Base-by-base conservation (phyloP, 257 asterid genomes). In the Buddleja alternifolia region DNA sequence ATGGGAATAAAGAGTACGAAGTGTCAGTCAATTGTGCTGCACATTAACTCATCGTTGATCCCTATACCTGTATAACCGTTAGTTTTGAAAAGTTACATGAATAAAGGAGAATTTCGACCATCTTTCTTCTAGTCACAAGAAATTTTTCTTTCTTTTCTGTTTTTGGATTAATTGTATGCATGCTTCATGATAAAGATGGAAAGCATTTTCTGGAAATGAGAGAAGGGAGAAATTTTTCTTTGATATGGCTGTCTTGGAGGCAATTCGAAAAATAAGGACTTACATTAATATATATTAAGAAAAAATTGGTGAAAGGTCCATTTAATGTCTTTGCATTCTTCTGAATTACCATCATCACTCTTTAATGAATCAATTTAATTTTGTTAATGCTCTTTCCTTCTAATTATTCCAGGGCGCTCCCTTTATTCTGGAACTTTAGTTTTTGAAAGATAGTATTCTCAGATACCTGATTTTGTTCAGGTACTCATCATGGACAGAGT, bases 401-500 rank as follows among this genome's bases (percentile, higher is more conserved):
- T 16, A 11, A 41, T 29, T 25, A 9, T 46, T 8, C 23, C 40
- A 29, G 3, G 34, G 34, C 34, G 10, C 25, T 17, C 11, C 63
- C 24, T 46, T 67, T 70, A 25, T 40, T 36, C 21, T 20, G 14
- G 9, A 58, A 46, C 57, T 46, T 8, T 50, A 6, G 52, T 14
- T 53, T 48, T 16, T 29, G 42, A 41, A 40, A 58, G 9, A 14
- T 45, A 15, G 47, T 41, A 24, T 4, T 34, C 48, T 40, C 40
- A 34, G 32, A 46, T 62, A 11, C n/a, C 2, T 69, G 65, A 63
- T 75, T 48, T 39, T 50, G 50, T 69, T 67, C 90, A 94, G 99
- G 97, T 94, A 65, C 95, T 94, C 72, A 90, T 94, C 88, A 94
- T 94, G 99, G 99, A 94, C 80, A 94, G 83, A 86, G 95, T 94